Evolutionary conservation across 139 green algal genomes (phyloP).

Genomic region (Chloropicon primus): DNA sequence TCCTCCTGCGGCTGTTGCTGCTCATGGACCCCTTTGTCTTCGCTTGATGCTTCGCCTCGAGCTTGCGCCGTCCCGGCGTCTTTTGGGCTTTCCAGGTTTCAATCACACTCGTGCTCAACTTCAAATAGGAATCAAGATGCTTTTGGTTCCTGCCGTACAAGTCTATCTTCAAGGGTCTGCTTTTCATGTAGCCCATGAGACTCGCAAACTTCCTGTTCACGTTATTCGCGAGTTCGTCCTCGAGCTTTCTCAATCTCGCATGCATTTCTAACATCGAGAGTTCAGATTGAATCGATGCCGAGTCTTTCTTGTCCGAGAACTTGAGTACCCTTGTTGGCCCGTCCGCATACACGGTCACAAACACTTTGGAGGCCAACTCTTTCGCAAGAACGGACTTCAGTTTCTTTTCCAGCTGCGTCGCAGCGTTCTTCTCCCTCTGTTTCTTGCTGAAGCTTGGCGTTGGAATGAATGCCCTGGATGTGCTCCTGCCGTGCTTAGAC

Average conservation of each 20-base stretch:
- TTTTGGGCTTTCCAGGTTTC: background rate
- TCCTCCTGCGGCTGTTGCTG: background rate
- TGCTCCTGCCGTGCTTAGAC: background rate
- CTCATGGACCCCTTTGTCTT: background rate
- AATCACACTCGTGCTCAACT: background rate
- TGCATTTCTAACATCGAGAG: background rate
- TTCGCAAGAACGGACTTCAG: background rate
- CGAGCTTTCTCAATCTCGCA: background rate
- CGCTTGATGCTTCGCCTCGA: background rate
- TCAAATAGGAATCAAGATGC: background rate
- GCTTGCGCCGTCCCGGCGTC: background rate
- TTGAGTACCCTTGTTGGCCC: conserved; percentile 71
- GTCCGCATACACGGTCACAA: conserved; percentile 69
- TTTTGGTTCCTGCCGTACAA: background rate
- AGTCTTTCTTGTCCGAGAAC: conserved; percentile 43
- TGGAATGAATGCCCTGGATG: background rate
- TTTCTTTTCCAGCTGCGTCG: background rate
- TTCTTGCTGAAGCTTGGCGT: background rate
- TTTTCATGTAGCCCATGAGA: background rate
- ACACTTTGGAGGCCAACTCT: conserved; percentile 33
- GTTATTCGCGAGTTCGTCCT: background rate
- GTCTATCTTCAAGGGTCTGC: background rate
- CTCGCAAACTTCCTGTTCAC: background rate
- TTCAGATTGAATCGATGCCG: background rate
- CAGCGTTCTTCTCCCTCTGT: background rate